A percentile compares a stretch with the other conserved stretches of the same genome.
phyloP scores from a whole-genome alignment of 148 eudicot genomes.

The Camellia japonica region DNA sequence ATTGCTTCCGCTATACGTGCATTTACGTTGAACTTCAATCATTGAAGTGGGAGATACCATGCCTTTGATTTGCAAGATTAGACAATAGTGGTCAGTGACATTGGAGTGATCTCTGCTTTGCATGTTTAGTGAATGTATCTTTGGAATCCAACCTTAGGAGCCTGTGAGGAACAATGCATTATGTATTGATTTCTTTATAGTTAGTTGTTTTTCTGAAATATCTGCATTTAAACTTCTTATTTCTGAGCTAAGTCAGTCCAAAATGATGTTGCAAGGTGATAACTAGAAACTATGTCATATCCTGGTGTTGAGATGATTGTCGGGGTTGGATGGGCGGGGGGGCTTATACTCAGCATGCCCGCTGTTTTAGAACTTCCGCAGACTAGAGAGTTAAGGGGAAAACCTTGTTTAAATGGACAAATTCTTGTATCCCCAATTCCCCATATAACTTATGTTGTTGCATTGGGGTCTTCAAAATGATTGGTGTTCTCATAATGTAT shows the following conservation, averaged over 20 bases:
- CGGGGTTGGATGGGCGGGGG: too few relatives aligned
- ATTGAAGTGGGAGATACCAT: too few relatives aligned
- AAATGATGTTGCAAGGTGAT: background rate
- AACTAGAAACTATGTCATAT: background rate
- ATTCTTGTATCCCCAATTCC: too few relatives aligned
- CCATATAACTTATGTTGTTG: too few relatives aligned
- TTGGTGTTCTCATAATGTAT: too few relatives aligned
- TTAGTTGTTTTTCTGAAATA: background rate
- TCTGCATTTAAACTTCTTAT: background rate
- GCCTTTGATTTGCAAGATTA: background rate
- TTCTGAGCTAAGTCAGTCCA: background rate
- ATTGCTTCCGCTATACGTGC: too few relatives aligned
- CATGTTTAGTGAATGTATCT: background rate
- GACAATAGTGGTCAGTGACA: background rate
- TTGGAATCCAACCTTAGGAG: background rate
- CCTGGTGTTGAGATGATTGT: background rate
- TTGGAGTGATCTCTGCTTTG: background rate
- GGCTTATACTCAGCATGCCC: too few relatives aligned
- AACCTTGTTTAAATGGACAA: too few relatives aligned
- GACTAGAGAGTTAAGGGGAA: too few relatives aligned
- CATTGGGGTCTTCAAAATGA: too few relatives aligned
- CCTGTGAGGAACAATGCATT: background rate
- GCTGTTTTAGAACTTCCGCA: background rate
- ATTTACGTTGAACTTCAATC: too few relatives aligned
- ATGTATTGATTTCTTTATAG: background rate